Evolutionary conservation across 1,284 basidiomycete genomes (phyloP), one percentile per base, ranked within the genome.

Genomic region (Trametes sp.): DNA sequence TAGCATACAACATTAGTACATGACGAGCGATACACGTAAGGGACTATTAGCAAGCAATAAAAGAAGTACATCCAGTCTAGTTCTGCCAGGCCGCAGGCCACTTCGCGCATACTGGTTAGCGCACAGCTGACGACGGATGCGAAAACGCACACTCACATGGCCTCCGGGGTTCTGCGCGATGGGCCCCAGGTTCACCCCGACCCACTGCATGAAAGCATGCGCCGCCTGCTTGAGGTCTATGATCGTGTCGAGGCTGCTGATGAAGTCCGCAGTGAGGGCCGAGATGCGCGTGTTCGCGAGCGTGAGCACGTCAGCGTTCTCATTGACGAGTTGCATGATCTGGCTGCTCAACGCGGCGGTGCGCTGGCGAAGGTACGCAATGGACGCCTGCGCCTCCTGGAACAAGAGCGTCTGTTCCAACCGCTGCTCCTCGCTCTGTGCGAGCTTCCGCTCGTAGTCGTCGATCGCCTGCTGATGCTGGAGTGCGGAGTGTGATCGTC

Each of bases 241-340:
- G 16, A 55, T 23, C 29, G 38, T n/a, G 5, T 55, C 54, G 29
- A 16, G 3, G 7, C 26, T n/a, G 5, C 16, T 21, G 42, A 44
- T 36, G 11, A 24, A 26, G 19, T 41, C 50, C 33, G 42, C 42
- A 7, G 49, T 44, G 26, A 42, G 57, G 50, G 28, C 50, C 21
- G 28, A n/a, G 38, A 59, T 46, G 35, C 53, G 59, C 52, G 21
- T 21, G 35, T 60, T 60, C 45, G 53, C 53, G 26, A 54, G 9
- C 33, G 59, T 60, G 16, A 50, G 24, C 45, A 60, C 23, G 14
- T 42, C 45, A 26, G 26, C 59, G 26, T 50, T 29, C 19, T 14
- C 31, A 10, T 59, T 11, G 21, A 48, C 45, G 23, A 59, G 33
- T 0, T 11, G 28, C 31, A 14, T 9, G 33, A 59, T 8, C 24